These are phyloP conservation scores for Naganishia friedmannii DNA, from an alignment of 768 basidiomycete species.

Conservation along the genomic window DNA sequence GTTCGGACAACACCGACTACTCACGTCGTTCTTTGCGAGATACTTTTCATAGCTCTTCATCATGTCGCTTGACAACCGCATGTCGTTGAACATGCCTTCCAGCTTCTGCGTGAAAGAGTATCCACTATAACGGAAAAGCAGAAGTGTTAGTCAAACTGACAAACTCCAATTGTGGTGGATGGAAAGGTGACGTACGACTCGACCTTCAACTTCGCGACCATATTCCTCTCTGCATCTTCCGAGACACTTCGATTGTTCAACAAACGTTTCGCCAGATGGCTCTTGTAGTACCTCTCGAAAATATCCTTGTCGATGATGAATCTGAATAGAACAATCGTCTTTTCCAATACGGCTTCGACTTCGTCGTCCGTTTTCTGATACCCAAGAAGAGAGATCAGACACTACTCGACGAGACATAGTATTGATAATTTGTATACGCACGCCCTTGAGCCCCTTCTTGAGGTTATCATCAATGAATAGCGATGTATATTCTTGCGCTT, in stretches of 20 bases:
- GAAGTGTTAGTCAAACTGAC: background rate
- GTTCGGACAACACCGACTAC: constrained; percentile 35
- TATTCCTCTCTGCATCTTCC: constrained; percentile 94
- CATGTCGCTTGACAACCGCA: constrained; percentile 80
- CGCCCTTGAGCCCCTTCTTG: constrained; percentile 89
- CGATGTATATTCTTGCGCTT: constrained; percentile 90
- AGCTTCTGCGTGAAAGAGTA: constrained; percentile 95
- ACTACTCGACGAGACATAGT: background rate
- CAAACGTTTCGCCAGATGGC: constrained; percentile 87
- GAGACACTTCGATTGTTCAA: constrained; percentile 82
- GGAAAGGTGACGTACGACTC: constrained; percentile 58
- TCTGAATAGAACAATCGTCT: constrained; percentile 92
- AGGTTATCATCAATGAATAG: constrained; percentile 95
- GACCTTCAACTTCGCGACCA: constrained; percentile 94
- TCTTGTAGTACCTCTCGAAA: constrained; percentile 97
- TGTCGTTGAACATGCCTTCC: constrained; percentile 98
- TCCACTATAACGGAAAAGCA: constrained; percentile 56
- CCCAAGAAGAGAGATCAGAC: background rate
- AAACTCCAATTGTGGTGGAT: background rate
- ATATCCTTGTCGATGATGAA: constrained; percentile 92
- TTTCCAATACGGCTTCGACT: constrained; percentile 83
- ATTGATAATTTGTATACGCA: constrained; percentile 55
- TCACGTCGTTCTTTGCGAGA: constrained; percentile 63
- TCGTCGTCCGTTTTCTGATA: constrained; percentile 93
- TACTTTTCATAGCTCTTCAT: constrained; percentile 69